A percentile compares a stretch with the other conserved stretches of the same genome.
Conservation (phyloP, 805 yeast species). For the Kodamaea neixiangensis region DNA sequence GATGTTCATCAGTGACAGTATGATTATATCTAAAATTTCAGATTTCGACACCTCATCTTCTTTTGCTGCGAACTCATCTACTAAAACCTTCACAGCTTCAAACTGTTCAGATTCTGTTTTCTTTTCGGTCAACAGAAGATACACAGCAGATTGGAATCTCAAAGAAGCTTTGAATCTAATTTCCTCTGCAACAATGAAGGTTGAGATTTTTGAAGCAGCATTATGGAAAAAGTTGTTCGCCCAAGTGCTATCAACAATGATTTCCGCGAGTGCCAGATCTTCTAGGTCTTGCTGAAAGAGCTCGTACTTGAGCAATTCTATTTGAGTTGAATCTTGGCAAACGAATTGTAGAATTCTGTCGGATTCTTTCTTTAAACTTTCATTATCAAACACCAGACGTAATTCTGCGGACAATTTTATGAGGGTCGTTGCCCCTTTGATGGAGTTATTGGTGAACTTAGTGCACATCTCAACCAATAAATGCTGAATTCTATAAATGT, state of each 20-base stretch:
- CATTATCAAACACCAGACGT: conserved; percentile 13
- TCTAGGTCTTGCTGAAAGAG: conserved; percentile 6
- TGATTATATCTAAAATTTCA: conserved; percentile 13
- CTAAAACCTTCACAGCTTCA: neutral
- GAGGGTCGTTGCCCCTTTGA: neutral
- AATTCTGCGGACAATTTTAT: conserved; percentile 28
- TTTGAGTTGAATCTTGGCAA: neutral
- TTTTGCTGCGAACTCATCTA: conserved; percentile 7
- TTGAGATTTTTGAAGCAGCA: conserved; percentile 11
- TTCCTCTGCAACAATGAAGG: conserved; percentile 21
- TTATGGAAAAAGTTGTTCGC: neutral
- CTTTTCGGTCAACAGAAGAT: conserved; percentile 4
- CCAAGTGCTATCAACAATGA: neutral
- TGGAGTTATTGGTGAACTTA: neutral
- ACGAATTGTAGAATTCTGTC: neutral
- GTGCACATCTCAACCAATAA: conserved; percentile 10
- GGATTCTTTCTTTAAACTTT: conserved; percentile 1
- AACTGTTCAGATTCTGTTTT: conserved; percentile 1
- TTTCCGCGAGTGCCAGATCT: neutral
- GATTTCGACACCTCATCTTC: neutral
- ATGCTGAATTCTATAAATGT: conserved; percentile 24
- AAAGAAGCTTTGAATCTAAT: conserved; percentile 23
- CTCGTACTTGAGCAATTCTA: conserved; percentile 1
- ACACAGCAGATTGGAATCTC: conserved; percentile 22
- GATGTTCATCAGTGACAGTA: conserved; percentile 19